Evolutionary conservation across 805 yeast species (phyloP).

Genomic region (Candida railenensis): DNA sequence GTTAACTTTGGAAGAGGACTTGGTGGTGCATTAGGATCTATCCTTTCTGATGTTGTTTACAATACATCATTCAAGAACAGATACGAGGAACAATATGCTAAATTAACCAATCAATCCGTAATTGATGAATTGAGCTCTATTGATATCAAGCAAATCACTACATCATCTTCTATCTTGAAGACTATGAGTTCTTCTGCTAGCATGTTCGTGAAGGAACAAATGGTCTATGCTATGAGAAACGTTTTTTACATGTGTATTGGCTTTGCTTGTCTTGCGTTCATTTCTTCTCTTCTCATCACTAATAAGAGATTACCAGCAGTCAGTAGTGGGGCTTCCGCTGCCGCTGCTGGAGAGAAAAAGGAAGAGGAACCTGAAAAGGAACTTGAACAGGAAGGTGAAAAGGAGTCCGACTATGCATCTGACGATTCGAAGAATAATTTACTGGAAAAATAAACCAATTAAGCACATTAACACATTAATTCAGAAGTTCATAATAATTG

Average conservation of each 20-base stretch:
- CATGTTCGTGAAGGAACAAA: slow-evolving; percentile 19
- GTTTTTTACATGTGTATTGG: slow-evolving; percentile 44
- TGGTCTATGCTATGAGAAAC: slow-evolving; percentile 38
- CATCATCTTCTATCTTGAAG: slow-evolving; percentile 13
- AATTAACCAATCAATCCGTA: slow-evolving; percentile 11
- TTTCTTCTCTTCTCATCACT: slow-evolving; percentile 34
- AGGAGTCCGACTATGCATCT: background rate
- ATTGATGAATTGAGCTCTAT: slow-evolving; percentile 17
- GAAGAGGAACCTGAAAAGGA: background rate
- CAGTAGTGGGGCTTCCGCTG: background rate
- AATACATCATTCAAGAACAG: slow-evolving; percentile 20
- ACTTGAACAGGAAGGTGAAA: background rate
- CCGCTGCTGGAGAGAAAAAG: background rate
- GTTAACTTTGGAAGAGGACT: slow-evolving; percentile 44
- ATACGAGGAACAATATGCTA: slow-evolving; percentile 6
- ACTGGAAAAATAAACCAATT: background rate
- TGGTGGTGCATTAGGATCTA: slow-evolving; percentile 46
- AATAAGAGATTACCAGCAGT: slow-evolving; percentile 34
- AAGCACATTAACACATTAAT: background rate
- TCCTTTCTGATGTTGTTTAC: slow-evolving; percentile 42
- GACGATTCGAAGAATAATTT: background rate
- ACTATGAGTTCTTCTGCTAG: slow-evolving; percentile 21
- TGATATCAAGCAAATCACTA: slow-evolving; percentile 13
- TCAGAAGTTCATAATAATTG: background rate
- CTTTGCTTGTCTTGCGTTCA: slow-evolving; percentile 26